A percentile compares a stretch with the other conserved stretches of the same genome.
phyloP scores from a whole-genome alignment of 139 green algal species.

The Pleodorina starrii region DNA sequence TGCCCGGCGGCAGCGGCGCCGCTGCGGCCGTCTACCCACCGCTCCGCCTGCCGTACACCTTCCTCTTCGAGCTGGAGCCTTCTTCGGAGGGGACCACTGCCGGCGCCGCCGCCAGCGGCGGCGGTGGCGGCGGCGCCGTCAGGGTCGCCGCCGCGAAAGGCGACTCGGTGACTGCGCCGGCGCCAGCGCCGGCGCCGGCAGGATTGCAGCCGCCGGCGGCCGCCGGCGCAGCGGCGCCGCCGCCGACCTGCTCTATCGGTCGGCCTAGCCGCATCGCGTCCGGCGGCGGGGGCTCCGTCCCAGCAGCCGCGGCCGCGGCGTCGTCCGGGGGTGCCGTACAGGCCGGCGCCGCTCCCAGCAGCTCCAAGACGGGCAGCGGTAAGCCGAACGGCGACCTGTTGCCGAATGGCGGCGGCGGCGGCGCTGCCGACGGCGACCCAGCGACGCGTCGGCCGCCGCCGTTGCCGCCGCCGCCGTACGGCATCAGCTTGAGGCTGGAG shows the following conservation, averaged over 20 bases:
- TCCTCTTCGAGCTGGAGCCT: neutral
- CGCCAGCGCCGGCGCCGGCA: neutral
- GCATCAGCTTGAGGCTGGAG: neutral
- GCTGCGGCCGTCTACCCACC: too few relatives aligned
- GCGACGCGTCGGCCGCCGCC: neutral
- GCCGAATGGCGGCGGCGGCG: too few relatives aligned
- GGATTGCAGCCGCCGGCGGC: neutral
- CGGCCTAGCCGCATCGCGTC: too few relatives aligned
- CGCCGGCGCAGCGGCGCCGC: neutral
- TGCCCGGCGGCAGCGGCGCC: neutral
- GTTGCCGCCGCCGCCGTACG: neutral
- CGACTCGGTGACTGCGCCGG: neutral
- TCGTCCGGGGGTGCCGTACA: too few relatives aligned
- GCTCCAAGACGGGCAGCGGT: too few relatives aligned
- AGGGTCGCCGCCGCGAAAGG: neutral
- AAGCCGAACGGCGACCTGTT: too few relatives aligned
- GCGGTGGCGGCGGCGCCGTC: neutral
- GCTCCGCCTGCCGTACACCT: constrained; percentile 8
- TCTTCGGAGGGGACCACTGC: too few relatives aligned
- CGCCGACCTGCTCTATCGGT: neutral
- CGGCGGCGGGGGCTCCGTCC: too few relatives aligned
- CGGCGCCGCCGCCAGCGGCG: neutral
- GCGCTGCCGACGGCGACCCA: too few relatives aligned
- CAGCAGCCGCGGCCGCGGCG: too few relatives aligned
- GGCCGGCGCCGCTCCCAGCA: too few relatives aligned